A percentile compares a stretch with the other conserved stretches of the same genome.
These are phyloP conservation scores for Trametes maxima DNA, from an alignment of 768 basidiomycete species.

Conservation along the genomic window DNA sequence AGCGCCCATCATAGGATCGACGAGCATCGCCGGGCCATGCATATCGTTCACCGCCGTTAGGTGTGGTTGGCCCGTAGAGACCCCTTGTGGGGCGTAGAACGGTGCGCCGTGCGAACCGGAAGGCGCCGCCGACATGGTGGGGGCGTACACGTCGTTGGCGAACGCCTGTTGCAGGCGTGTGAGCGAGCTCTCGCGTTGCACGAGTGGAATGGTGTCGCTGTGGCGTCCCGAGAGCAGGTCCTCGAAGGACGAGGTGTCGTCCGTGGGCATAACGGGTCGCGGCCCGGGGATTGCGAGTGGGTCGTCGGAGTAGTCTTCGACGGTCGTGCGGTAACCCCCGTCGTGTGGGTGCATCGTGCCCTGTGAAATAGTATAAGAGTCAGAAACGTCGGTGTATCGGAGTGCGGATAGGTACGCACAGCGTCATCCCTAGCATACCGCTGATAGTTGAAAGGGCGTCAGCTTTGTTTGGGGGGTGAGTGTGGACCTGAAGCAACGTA, in stretches of 20 bases:
- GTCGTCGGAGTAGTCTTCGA: slow-evolving; percentile 24
- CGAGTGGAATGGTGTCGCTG: slow-evolving; percentile 28
- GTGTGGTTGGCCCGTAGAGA: slow-evolving; percentile 10
- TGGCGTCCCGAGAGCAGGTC: slow-evolving; percentile 16
- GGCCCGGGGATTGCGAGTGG: not conserved
- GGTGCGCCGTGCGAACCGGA: slow-evolving; percentile 25
- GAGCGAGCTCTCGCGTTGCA: slow-evolving; percentile 33
- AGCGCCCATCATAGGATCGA: not conserved
- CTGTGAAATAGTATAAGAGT: not conserved
- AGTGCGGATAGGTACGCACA: not conserved
- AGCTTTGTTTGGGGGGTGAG: not conserved
- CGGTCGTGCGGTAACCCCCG: slow-evolving; percentile 14
- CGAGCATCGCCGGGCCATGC: slow-evolving; percentile 28
- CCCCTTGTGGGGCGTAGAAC: slow-evolving; percentile 22
- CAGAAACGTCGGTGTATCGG: not conserved
- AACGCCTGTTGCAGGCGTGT: slow-evolving; percentile 32
- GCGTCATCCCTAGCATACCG: not conserved
- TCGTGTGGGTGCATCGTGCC: not conserved
- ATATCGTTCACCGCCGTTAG: slow-evolving; percentile 14
- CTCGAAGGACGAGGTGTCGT: slow-evolving; percentile 24
- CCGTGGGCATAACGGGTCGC: slow-evolving; percentile 1
- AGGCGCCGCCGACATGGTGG: slow-evolving; percentile 22
- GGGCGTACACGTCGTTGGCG: slow-evolving; percentile 25
- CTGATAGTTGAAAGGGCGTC: not conserved
- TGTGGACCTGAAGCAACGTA: not conserved